Base-by-base conservation (phyloP, 441 rosid genomes). In the Eutrema salsugineum region DNA sequence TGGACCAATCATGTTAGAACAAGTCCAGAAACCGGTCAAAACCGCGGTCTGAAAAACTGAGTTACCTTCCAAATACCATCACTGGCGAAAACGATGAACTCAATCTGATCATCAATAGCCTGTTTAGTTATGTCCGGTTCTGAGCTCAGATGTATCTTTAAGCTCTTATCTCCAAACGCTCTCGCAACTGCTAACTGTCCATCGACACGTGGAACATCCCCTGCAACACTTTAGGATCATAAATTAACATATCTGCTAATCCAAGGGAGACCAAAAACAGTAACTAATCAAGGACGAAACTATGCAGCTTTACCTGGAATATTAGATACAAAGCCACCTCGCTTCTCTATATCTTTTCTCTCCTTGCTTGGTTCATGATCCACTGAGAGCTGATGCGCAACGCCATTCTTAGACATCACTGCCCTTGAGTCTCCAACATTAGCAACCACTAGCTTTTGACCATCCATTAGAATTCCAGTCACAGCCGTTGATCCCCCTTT, bases 351-450 rank as follows among this genome's bases (percentile, higher is more conserved):
- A 16, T 61, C 22, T 44, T 72, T 68, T 36, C 78, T 79, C 68
- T 87, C 95, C 66, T 72, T 87, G 78, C 82, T 81, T 39, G 92
- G 95, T 69, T 89, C 92, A 56, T 89, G 95, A 78, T 89, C 95
- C 5, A 87, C 82, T 0, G 92, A 86, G 43, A 89, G 78, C 77
- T 89, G 95, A 73, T 75, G 61, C 8, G 85, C 90, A 35, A 68
- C 78, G 5, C 90, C 88, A 4, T 82, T 85, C 83, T 68, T 83
- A 63, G 79, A 79, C 54, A 87, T 72, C 58, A 87, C 89, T 51
- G 92, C 95, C n/a, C 95, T 81, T 19, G 95, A 89, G 79, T 89
- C 95, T 40, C 95, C 95, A 27, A 89, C 92, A 70, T 89, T 89
- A 46, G 88, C 90, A 75, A 89, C 92, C 15, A 89, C 84, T 42